These are phyloP conservation scores for Pythium sukuiense DNA, from an alignment of 352 stramenopile species.

Conservation along the genomic window DNA sequence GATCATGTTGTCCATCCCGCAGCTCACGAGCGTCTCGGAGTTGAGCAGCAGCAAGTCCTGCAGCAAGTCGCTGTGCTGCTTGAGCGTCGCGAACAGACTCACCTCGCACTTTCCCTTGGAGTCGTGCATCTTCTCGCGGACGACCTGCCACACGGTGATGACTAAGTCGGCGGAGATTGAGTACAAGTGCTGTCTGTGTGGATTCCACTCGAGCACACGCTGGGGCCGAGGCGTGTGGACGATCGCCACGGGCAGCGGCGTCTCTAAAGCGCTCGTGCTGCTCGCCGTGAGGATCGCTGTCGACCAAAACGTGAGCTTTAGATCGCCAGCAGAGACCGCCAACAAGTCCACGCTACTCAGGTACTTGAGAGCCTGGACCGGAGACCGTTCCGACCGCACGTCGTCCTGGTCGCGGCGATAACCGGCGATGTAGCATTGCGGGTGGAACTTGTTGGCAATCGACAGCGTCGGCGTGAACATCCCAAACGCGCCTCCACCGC, in stretches of 20 bases:
- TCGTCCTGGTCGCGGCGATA: constrained; percentile 80
- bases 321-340: constrained; percentile 65
- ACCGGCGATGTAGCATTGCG: constrained; percentile 60
- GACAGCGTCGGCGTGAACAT: constrained; percentile 45
- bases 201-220: constrained; percentile 72
- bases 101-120: constrained; percentile 51
- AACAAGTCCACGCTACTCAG: constrained; percentile 58
- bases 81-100: constrained; percentile 49
- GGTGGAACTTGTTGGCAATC: constrained; percentile 73
- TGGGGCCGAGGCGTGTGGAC: constrained; percentile 67
- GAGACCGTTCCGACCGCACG: constrained; percentile 69
- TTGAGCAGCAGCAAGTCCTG: constrained; percentile 79
- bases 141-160: constrained; percentile 67
- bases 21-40: constrained; percentile 62
- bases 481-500: background rate
- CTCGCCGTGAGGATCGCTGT: constrained; percentile 58
- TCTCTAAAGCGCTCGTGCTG: constrained; percentile 64
- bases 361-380: constrained; percentile 75
- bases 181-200: constrained; percentile 50
- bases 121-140: constrained; percentile 34
- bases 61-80: constrained; percentile 68
- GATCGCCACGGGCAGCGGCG: constrained; percentile 55
- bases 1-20: constrained; percentile 78
- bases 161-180: constrained; percentile 72
- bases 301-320: constrained; percentile 82